A percentile compares a stretch with the other conserved stretches of the same genome.
Evolutionary conservation across 257 asterid genomes (phyloP).

Genomic region (Knoxia roxburghii): DNA sequence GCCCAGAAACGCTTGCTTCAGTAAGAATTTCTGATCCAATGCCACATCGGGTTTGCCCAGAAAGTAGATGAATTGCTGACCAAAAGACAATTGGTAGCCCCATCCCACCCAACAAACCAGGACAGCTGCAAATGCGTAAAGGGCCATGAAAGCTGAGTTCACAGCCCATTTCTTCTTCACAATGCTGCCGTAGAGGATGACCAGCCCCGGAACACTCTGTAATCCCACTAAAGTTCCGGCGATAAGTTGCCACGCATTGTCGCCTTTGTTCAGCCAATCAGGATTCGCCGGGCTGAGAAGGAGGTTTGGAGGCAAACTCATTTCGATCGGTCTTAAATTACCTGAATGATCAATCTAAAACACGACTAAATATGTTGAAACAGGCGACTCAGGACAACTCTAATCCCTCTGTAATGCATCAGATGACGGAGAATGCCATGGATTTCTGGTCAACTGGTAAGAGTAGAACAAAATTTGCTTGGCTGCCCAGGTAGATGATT

Average conservation of each 20-base stretch:
- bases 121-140: constrained; percentile 73
- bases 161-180: constrained; percentile 88
- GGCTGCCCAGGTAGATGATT: constrained; percentile 4
- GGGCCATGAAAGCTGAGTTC: constrained; percentile 81
- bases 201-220: constrained; percentile 65
- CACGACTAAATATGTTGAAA: neutral
- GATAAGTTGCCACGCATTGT: constrained; percentile 78
- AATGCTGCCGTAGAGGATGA: constrained; percentile 69
- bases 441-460: neutral
- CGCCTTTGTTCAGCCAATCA: constrained; percentile 65
- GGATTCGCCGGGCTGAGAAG: constrained; percentile 39
- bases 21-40: constrained; percentile 42
- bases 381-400: neutral
- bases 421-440: constrained; percentile 2
- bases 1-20: constrained; percentile 28
- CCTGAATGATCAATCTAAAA: neutral
- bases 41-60: constrained; percentile 49
- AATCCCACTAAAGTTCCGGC: constrained; percentile 75
- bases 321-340: neutral
- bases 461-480: neutral
- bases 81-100: constrained; percentile 71
- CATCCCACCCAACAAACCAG: constrained; percentile 78
- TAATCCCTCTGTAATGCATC: neutral
- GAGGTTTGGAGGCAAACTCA: constrained; percentile 43
- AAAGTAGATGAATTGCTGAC: constrained; percentile 37